These are phyloP conservation scores for Candida orba DNA, from an alignment of 805 yeast genomes.

Conservation along the genomic window DNA sequence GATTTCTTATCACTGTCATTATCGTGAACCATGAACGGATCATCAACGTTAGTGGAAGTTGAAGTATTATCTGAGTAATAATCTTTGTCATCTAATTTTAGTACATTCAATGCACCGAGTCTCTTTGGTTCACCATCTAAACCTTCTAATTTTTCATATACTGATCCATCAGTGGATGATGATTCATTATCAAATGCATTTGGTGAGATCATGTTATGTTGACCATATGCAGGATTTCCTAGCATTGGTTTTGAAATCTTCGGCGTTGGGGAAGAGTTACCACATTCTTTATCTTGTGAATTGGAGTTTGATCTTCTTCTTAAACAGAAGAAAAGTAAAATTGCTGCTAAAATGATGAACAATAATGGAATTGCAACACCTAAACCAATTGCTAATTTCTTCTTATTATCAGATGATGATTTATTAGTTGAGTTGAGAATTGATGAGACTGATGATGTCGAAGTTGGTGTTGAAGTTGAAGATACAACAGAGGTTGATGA, in stretches of 20 bases:
- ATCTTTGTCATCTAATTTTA: constrained; percentile 40
- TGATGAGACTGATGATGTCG: constrained; percentile 13
- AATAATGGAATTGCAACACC: constrained; percentile 79
- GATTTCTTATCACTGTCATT: constrained; percentile 18
- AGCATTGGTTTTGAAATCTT: constrained; percentile 34
- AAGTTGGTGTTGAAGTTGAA: constrained; percentile 6
- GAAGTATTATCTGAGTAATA: constrained; percentile 30
- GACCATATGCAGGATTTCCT: constrained; percentile 30
- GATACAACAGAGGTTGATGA: constrained; percentile 22
- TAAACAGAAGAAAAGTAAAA: constrained; percentile 50
- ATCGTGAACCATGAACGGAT: constrained; percentile 25
- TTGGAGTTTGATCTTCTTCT: constrained; percentile 36
- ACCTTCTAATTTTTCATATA: constrained; percentile 21
- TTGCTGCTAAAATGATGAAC: constrained; percentile 39
- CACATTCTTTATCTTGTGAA: constrained; percentile 25
- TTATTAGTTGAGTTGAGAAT: constrained; percentile 8
- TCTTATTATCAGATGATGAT: constrained; percentile 27
- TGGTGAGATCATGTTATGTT: constrained; percentile 24
- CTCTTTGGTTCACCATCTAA: constrained; percentile 25
- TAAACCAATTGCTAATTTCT: constrained; percentile 75
- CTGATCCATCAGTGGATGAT: constrained; percentile 27
- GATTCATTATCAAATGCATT: constrained; percentile 10
- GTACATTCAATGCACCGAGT: constrained; percentile 42
- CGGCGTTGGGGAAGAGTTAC: constrained; percentile 19
- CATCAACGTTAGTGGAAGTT: constrained; percentile 48